Percentiles rank a stretch among this genome's conserved stretches.
Evolutionary conservation across 2,329 filamentous ascomycete genomes (phyloP).

Genomic region (Sphaerulina populicola): DNA sequence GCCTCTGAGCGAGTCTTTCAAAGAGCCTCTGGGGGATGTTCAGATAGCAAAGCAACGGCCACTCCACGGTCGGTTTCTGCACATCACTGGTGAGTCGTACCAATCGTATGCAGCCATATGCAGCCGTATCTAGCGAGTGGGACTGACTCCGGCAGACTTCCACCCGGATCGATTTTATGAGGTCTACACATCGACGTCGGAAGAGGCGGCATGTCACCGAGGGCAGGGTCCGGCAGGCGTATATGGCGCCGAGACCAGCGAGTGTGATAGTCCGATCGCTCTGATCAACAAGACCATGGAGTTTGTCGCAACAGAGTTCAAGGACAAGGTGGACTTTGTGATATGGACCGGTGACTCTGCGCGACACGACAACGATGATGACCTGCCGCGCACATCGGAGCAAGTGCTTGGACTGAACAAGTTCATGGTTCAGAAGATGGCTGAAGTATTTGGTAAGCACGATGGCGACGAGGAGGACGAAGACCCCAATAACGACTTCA

Average conservation of each 20-base stretch:
- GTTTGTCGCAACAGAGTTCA: slow-evolving; percentile 58
- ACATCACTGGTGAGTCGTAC: slow-evolving; percentile 65
- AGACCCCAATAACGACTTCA: slow-evolving; percentile 50
- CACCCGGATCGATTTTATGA: slow-evolving; percentile 88
- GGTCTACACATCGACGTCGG: slow-evolving; percentile 61
- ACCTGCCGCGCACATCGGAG: slow-evolving; percentile 61
- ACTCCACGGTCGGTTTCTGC: slow-evolving; percentile 64
- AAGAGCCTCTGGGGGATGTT: neutral
- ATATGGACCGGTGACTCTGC: slow-evolving; percentile 37
- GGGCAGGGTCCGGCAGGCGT: slow-evolving; percentile 66
- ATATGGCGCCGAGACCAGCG: slow-evolving; percentile 77
- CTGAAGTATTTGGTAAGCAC: slow-evolving; percentile 58
- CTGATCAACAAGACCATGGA: slow-evolving; percentile 82
- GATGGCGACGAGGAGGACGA: slow-evolving; percentile 43
- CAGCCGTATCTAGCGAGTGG: neutral
- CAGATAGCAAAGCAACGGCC: slow-evolving; percentile 16
- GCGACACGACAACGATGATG: slow-evolving; percentile 36
- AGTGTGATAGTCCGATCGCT: slow-evolving; percentile 75
- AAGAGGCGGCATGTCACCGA: slow-evolving; percentile 67
- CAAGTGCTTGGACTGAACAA: slow-evolving; percentile 74
- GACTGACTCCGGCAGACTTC: slow-evolving; percentile 54
- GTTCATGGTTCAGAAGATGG: slow-evolving; percentile 66
- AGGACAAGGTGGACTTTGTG: slow-evolving; percentile 35
- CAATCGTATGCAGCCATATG: no score
- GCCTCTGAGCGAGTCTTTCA: slow-evolving; percentile 7